phyloP scores from a whole-genome alignment of 2,329 filamentous ascomycete genomes.

The Ceratocystis cubensis region DNA sequence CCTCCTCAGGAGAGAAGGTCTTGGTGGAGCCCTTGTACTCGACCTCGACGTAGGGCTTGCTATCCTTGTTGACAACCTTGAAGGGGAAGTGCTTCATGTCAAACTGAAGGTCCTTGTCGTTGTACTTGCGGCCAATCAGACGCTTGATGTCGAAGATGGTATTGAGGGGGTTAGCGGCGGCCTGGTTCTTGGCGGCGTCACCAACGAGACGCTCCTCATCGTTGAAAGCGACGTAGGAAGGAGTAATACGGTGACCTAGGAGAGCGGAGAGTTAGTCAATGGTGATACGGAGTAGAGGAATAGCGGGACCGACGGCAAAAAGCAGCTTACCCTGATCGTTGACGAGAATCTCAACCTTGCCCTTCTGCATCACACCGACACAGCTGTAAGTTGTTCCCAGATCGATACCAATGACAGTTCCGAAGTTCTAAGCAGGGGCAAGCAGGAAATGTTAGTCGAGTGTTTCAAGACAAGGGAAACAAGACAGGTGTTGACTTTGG shows the following conservation, averaged over 20 bases:
- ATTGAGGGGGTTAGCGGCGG: constrained; percentile 61
- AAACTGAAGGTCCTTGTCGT: constrained; percentile 74
- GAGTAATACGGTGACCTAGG: constrained; percentile 78
- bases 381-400: constrained; percentile 81
- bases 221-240: constrained; percentile 91
- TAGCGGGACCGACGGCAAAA: not conserved
- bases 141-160: constrained; percentile 78
- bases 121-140: constrained; percentile 72
- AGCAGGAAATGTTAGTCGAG: not conserved
- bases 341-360: constrained; percentile 88
- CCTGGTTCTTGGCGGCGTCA: constrained; percentile 96
- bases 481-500: not conserved
- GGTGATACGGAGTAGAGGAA: not conserved
- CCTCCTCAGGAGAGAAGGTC: constrained; percentile 67
- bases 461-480: not conserved
- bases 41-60: constrained; percentile 76
- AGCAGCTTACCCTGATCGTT: constrained; percentile 58
- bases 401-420: constrained; percentile 90
- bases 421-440: constrained; percentile 42
- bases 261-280: not conserved
- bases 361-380: constrained; percentile 91
- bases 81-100: constrained; percentile 99
- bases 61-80: constrained; percentile 79
- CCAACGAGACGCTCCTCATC: constrained; percentile 94
- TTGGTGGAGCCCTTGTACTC: constrained; percentile 52